Base-by-base conservation (phyloP, 1,284 basidiomycete genomes). In the Marasmius tenuissimus region DNA sequence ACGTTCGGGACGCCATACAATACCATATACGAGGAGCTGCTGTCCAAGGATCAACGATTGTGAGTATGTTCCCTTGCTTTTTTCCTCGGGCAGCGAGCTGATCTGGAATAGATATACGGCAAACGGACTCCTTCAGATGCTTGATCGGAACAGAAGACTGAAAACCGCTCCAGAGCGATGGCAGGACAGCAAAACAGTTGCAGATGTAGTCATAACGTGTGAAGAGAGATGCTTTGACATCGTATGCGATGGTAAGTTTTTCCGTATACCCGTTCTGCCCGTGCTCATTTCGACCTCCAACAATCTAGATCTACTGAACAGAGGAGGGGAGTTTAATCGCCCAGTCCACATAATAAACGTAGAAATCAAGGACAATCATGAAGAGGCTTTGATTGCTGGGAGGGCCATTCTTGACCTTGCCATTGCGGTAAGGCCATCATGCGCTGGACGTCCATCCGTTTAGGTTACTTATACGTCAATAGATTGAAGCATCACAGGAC, bases 281-380 rank as follows among this genome's bases (percentile, higher is more conserved):
- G 35, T 54, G n/a, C 16, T 27, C 53, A 60, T 51, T 62, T 50
- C 7, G 55, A 66, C 69, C 48, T 66, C 61, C 12, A 33, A 33
- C 39, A 22, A 48, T 42, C 20, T 67, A 97, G 97, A 99, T 78
- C 79, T 99, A 18, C 81, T 99, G 62, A 80, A 83, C 47, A 85
- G 94, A 64, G 96, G 95, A 33, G 94, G 96, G 1, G 97, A 99
- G 64, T 89, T 90, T 71, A 98, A 96, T 77, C 89, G 91, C 60
- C 89, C 95, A 0, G 96, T 99, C 22, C 97, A 99, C 74, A 78
- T 99, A 59, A 95, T 99, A 75, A 99, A 99, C 75, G 86, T 99
- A 63, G 97, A 99, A 73, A 99, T 99, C 78, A 98, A 94, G 79
- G 97, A 99, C 77, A 99, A 98, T 71, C 97, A 98, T 70, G 97